Conservation (phyloP, 106 monocot genomes). For the Phalaenopsis equestris region DNA sequence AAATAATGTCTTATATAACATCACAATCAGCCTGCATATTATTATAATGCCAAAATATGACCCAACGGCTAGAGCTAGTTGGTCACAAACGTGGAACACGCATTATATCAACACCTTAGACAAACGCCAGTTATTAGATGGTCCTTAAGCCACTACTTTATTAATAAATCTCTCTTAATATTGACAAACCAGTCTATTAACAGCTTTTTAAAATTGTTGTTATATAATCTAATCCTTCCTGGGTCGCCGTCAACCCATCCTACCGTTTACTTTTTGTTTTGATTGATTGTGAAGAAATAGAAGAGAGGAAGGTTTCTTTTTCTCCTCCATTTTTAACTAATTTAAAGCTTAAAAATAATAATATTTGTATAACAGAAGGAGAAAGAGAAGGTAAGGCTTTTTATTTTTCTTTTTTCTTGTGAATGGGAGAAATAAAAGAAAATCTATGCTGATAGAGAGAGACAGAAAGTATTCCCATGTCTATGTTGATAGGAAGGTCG, state of each 20-base stretch:
- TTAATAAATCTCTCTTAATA: not conserved
- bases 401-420: not conserved
- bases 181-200: not conserved
- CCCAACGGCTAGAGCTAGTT: too few species aligned
- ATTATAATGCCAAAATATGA: too few species aligned
- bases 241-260: conserved; percentile 1
- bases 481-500: not conserved
- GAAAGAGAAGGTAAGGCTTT: not conserved
- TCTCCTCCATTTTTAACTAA: not conserved
- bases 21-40: too few species aligned
- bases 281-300: not conserved
- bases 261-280: not conserved
- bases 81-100: too few species aligned
- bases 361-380: not conserved
- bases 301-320: not conserved
- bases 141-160: too few species aligned
- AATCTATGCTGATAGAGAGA: not conserved
- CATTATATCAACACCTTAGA: too few species aligned
- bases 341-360: not conserved
- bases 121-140: too few species aligned
- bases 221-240: not conserved
- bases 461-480: not conserved
- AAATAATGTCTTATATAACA: too few species aligned
- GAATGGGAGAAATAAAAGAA: too few species aligned
- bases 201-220: not conserved